These are phyloP conservation scores for Massospora cicadina DNA, from an alignment of 371 early-diverging fungal genomes.

Conservation along the genomic window DNA sequence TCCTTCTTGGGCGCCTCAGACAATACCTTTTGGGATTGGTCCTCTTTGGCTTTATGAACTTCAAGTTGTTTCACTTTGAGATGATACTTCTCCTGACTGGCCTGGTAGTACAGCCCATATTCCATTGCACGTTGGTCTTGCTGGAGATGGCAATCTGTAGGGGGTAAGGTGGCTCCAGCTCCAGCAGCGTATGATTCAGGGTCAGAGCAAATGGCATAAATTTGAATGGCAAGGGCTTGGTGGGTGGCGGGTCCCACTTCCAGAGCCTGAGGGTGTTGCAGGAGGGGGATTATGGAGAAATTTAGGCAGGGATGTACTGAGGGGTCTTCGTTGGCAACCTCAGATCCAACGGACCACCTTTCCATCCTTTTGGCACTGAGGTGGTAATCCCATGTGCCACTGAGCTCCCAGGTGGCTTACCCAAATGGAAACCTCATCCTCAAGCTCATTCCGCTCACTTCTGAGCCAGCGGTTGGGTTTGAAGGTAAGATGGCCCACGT, in stretches of 20 bases:
- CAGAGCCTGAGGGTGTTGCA: conserved; percentile 25
- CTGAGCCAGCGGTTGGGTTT: conserved; percentile 46
- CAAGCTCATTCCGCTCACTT: conserved; percentile 34
- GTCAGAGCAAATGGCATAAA: conserved; percentile 54
- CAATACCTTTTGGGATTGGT: conserved; percentile 14
- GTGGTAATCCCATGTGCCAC: conserved; percentile 52
- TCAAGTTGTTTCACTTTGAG: conserved; percentile 57
- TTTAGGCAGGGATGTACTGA: neutral
- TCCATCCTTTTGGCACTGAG: conserved; percentile 33
- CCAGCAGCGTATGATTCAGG: conserved; percentile 42
- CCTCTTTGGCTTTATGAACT: conserved; percentile 30
- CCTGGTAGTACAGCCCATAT: conserved; percentile 43
- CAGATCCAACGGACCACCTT: conserved; percentile 16
- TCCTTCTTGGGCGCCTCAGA: neutral
- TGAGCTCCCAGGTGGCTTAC: conserved; percentile 36
- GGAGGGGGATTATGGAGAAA: conserved; percentile 2
- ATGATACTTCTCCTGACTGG: conserved; percentile 40
- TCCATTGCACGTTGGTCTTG: conserved; percentile 65
- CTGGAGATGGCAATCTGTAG: conserved; percentile 59
- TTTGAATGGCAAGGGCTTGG: conserved; percentile 35
- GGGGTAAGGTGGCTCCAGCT: conserved; percentile 34
- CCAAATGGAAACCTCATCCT: conserved; percentile 35
- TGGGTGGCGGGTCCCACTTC: conserved; percentile 32
- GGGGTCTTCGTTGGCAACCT: neutral
- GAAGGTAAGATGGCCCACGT: conserved; percentile 45